These are phyloP conservation scores for Metarhizium anisopliae DNA, from an alignment of 2,329 filamentous ascomycete genomes.

Conservation along the genomic window DNA sequence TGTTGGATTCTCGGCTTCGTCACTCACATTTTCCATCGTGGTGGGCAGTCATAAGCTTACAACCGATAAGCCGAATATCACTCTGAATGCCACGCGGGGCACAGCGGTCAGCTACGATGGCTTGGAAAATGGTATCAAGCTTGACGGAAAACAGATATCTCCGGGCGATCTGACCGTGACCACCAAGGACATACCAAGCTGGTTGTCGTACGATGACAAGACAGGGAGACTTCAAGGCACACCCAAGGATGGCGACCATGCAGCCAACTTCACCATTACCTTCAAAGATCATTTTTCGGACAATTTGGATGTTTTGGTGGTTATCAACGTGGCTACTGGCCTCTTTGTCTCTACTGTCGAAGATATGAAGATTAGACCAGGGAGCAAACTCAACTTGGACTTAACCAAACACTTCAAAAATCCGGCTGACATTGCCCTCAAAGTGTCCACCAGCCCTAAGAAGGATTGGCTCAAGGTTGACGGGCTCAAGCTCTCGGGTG, in stretches of 20 bases:
- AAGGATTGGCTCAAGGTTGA: slow-evolving; percentile 35
- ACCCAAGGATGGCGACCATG: slow-evolving; percentile 47
- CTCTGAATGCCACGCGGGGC: slow-evolving; percentile 48
- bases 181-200: slow-evolving; percentile 48
- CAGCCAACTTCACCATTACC: slow-evolving; percentile 53
- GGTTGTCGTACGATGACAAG: slow-evolving; percentile 57
- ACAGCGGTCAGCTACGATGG: slow-evolving; percentile 41
- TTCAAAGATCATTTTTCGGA: slow-evolving; percentile 53
- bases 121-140: slow-evolving; percentile 40
- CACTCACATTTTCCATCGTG: slow-evolving; percentile 59
- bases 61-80: slow-evolving; percentile 48
- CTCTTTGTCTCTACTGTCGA: slow-evolving; percentile 33
- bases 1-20: slow-evolving; percentile 62
- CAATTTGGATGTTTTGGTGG: slow-evolving; percentile 44
- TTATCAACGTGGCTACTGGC: slow-evolving; percentile 24
- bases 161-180: slow-evolving; percentile 44
- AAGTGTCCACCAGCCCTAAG: slow-evolving; percentile 25
- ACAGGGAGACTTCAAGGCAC: slow-evolving; percentile 57
- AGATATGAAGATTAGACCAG: slow-evolving; percentile 30
- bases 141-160: slow-evolving; percentile 47
- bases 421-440: slow-evolving; percentile 27
- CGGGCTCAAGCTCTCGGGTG: slow-evolving; percentile 29
- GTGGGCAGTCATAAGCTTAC: slow-evolving; percentile 63
- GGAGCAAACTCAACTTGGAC: slow-evolving; percentile 32
- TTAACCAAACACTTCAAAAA: slow-evolving; percentile 32